These are phyloP conservation scores for Umbelopsis vinacea DNA, from an alignment of 192 early-diverging fungal genomes.

Conservation along the genomic window DNA sequence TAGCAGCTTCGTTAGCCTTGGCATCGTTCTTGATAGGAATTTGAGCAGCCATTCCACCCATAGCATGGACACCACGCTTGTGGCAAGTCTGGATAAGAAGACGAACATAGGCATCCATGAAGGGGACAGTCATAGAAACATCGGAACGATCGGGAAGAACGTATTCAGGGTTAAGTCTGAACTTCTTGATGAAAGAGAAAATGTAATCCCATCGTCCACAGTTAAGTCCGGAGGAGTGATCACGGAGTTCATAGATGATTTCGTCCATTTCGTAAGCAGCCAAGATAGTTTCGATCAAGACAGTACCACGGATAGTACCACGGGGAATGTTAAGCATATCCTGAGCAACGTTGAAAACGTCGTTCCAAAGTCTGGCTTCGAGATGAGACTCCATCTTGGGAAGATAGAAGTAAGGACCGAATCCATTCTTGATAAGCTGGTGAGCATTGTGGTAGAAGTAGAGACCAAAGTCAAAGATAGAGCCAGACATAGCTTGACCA, in stretches of 20 bases:
- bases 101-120: constrained; percentile 98
- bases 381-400: constrained; percentile 99
- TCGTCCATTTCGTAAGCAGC: constrained; percentile 99
- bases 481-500: constrained; percentile 90
- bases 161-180: constrained; percentile 86
- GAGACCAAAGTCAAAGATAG: constrained; percentile 97
- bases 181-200: constrained; percentile 98
- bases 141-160: constrained; percentile 90
- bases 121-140: constrained; percentile 94
- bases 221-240: constrained; percentile 98
- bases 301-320: constrained; percentile 96
- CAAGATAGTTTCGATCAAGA: constrained; percentile 97
- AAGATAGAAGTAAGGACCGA: constrained; percentile 98
- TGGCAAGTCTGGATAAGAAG: constrained; percentile 98
- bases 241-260: constrained; percentile 98
- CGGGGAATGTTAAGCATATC: constrained; percentile 88
- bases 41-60: constrained; percentile 99
- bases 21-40: constrained; percentile 97
- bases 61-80: constrained; percentile 97
- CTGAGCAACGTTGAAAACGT: constrained; percentile 94
- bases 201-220: constrained; percentile 99
- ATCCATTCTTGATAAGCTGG: constrained; percentile 78
- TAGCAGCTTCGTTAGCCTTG: constrained; percentile 87
- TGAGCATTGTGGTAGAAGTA: constrained; percentile 99
- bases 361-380: constrained; percentile 98